A percentile compares a stretch with the other conserved stretches of the same genome.
These are phyloP conservation scores for Solioccasus polychromus DNA, from an alignment of 768 basidiomycete genomes.

Conservation along the genomic window DNA sequence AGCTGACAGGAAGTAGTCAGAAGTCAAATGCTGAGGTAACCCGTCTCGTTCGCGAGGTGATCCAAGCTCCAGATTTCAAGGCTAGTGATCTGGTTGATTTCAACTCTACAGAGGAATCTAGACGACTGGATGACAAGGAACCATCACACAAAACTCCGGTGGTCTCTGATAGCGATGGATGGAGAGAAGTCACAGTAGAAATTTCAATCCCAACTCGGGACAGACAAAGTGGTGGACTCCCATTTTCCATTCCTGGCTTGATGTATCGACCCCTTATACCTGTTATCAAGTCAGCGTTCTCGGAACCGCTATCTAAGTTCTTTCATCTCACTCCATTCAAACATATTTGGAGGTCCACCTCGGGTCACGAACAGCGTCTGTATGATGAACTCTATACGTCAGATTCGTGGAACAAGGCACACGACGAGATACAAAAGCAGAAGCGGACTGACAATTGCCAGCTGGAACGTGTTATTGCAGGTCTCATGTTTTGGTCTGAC, in stretches of 20 bases:
- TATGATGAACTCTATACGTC: constrained; percentile 25
- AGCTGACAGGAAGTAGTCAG: constrained; percentile 4
- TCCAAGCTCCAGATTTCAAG: background rate
- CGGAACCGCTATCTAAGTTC: background rate
- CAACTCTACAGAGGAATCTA: background rate
- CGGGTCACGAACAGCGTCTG: constrained; percentile 3
- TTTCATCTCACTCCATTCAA: constrained; percentile 26
- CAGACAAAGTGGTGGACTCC: background rate
- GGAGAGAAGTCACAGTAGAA: background rate
- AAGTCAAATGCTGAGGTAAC: constrained; percentile 2
- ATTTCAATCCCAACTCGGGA: background rate
- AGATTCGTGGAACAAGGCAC: constrained; percentile 17
- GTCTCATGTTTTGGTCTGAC: constrained; percentile 20
- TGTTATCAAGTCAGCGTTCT: constrained; percentile 7
- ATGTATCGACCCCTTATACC: background rate
- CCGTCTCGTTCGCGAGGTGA: background rate
- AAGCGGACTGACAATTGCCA: constrained; percentile 6
- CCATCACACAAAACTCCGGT: background rate
- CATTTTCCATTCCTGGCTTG: background rate
- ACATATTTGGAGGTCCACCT: constrained; percentile 9
- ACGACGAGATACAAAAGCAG: constrained; percentile 19
- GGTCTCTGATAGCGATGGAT: background rate
- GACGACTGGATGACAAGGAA: background rate
- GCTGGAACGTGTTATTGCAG: constrained; percentile 10
- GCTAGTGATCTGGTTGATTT: background rate